A percentile compares a stretch with the other conserved stretches of the same genome.
phyloP scores from a whole-genome alignment of 2,329 filamentous ascomycete species.

The Cladophialophora yegresii region DNA sequence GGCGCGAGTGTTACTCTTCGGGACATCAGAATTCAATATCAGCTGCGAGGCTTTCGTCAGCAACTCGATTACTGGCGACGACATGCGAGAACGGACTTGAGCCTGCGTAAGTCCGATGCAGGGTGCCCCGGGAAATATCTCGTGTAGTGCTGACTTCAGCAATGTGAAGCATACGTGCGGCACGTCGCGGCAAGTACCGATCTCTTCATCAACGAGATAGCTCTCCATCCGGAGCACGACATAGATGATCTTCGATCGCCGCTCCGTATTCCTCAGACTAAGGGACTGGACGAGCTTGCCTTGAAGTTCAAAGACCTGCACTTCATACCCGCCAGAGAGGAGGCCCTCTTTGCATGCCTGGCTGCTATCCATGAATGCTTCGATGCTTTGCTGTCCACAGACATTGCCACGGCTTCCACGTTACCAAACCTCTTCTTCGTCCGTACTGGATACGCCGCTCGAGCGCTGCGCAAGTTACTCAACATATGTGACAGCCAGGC shows the following conservation, averaged over 20 bases:
- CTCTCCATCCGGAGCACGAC: constrained; percentile 64
- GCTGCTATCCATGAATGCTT: constrained; percentile 67
- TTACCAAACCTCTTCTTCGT: constrained; percentile 71
- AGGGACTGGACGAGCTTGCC: constrained; percentile 51
- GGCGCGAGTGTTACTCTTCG: constrained; percentile 55
- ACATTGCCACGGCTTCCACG: constrained; percentile 59
- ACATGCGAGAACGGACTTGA: constrained; percentile 55
- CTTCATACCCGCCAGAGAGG: constrained; percentile 60
- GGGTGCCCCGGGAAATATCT: not conserved
- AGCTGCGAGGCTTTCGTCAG: constrained; percentile 64
- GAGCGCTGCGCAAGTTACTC: constrained; percentile 69
- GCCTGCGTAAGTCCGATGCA: constrained; percentile 49
- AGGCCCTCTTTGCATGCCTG: constrained; percentile 67
- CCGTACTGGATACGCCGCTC: constrained; percentile 68
- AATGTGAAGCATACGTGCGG: constrained; percentile 44
- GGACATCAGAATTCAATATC: constrained; percentile 65
- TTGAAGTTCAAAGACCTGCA: constrained; percentile 31
- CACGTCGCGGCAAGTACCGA: constrained; percentile 66
- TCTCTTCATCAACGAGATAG: constrained; percentile 74
- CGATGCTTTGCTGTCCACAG: constrained; percentile 64
- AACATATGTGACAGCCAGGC: constrained; percentile 28
- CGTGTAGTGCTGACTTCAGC: not conserved
- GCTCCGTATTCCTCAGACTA: constrained; percentile 51
- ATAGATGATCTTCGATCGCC: constrained; percentile 48
- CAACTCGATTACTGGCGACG: constrained; percentile 64